Evolutionary conservation across 2,329 filamentous ascomycete species (phyloP).

Genomic region (Cryphonectria carpinicola): DNA sequence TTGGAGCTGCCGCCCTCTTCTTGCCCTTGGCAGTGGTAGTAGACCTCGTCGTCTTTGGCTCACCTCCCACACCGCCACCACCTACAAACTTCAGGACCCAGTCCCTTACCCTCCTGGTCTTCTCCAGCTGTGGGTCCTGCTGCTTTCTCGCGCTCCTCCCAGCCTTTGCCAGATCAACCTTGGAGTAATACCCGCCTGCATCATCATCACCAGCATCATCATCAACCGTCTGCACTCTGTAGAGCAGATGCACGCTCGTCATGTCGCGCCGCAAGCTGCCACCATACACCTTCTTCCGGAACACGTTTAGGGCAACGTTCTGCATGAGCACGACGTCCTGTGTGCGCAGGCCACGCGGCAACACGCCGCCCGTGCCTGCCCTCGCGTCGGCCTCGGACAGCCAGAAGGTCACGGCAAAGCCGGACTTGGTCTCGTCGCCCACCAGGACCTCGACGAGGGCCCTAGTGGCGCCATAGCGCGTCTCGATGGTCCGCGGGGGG

Average conservation of each 20-base stretch:
- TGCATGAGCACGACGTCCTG: constrained; percentile 80
- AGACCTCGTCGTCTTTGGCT: constrained; percentile 33
- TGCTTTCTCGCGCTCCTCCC: constrained; percentile 19
- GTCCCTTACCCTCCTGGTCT: constrained; percentile 68
- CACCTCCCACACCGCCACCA: constrained; percentile 34
- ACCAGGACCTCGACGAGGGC: constrained; percentile 78
- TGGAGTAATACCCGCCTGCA: constrained; percentile 60
- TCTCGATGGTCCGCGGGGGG: constrained; percentile 68
- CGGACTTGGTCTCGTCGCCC: constrained; percentile 81
- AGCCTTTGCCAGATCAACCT: constrained; percentile 49
- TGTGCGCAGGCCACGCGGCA: constrained; percentile 55
- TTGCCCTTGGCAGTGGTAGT: constrained; percentile 33
- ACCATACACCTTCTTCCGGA: constrained; percentile 78
- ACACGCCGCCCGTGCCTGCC: constrained; percentile 37
- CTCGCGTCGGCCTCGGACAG: constrained; percentile 48
- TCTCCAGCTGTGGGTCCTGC: constrained; percentile 59
- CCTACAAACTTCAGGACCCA: constrained; percentile 77
- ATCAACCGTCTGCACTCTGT: constrained; percentile 54
- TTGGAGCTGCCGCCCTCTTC: constrained; percentile 13
- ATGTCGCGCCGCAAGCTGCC: constrained; percentile 75
- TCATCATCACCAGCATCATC: constrained; percentile 47
- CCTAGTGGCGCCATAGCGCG: constrained; percentile 64
- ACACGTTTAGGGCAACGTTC: constrained; percentile 78
- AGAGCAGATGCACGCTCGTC: constrained; percentile 71
- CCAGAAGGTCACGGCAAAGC: constrained; percentile 87